These are phyloP conservation scores for Striga asiatica DNA, from an alignment of 257 asterid species.

Conservation along the genomic window DNA sequence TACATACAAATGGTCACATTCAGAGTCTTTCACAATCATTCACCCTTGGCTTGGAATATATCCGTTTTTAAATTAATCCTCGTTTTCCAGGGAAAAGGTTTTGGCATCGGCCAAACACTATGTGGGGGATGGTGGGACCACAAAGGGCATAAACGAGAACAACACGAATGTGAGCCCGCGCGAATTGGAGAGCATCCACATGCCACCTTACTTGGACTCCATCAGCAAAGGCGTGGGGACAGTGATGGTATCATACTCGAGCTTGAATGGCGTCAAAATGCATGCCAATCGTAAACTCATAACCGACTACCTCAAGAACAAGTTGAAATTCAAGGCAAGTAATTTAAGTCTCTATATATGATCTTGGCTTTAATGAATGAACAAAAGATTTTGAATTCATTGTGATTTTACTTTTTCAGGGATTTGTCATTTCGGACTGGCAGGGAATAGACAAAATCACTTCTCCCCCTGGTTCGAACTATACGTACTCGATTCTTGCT, in stretches of 20 bases:
- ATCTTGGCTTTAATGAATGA: not conserved
- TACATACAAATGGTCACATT: too few species aligned
- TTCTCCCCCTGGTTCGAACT: slow-evolving; percentile 20
- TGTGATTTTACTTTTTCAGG: slow-evolving; percentile 11
- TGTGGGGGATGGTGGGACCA: slow-evolving; percentile 49
- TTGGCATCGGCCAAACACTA: slow-evolving; percentile 39
- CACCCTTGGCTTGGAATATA: too few species aligned
- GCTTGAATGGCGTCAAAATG: slow-evolving; percentile 37
- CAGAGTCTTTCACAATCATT: too few species aligned
- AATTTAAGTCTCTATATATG: not conserved
- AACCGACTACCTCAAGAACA: slow-evolving; percentile 31
- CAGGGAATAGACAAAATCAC: slow-evolving; percentile 30
- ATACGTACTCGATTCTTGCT: slow-evolving; percentile 26
- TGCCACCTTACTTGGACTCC: slow-evolving; percentile 29
- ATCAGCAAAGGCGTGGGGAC: slow-evolving; percentile 37
- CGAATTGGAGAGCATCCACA: slow-evolving; percentile 29
- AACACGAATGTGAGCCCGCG: slow-evolving; percentile 21
- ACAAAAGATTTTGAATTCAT: not conserved
- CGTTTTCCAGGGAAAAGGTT: slow-evolving; percentile 34
- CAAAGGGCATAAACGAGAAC: slow-evolving; percentile 30
- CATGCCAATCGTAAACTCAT: slow-evolving; percentile 31
- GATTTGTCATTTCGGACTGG: slow-evolving; percentile 34
- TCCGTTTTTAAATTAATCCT: too few species aligned
- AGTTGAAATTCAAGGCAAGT: slow-evolving; percentile 31
- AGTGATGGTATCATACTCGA: slow-evolving; percentile 37